These are phyloP conservation scores for Cylindrotheca fusiformis DNA, from an alignment of 108 stramenopile species.

Conservation along the genomic window DNA sequence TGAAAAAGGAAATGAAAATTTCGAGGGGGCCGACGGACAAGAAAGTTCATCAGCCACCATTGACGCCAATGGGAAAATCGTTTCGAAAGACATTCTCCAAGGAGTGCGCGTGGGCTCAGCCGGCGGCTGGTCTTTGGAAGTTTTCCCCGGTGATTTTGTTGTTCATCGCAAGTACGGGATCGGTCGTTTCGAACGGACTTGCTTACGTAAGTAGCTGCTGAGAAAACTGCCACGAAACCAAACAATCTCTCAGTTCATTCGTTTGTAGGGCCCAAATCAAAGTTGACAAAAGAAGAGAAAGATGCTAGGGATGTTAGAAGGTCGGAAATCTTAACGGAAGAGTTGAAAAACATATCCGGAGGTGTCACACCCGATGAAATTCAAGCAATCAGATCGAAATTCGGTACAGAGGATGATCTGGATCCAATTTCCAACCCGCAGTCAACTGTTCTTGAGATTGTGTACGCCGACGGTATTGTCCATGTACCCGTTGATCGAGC, in stretches of 20 bases:
- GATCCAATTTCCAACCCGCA: conserved; percentile 81
- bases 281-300: conserved; percentile 54
- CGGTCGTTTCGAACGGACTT: conserved; percentile 71
- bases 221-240: too few relatives aligned
- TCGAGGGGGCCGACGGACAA: conserved; percentile 10
- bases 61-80: conserved; percentile 49
- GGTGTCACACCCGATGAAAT: conserved; percentile 45
- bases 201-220: conserved; percentile 15
- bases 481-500: conserved; percentile 86
- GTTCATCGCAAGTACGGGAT: conserved; percentile 86
- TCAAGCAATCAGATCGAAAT: conserved; percentile 46
- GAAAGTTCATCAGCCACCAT: conserved; percentile 17
- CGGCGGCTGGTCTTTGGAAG: conserved; percentile 78
- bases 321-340: conserved; percentile 52
- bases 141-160: conserved; percentile 84
- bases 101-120: conserved; percentile 75
- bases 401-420: conserved; percentile 67
- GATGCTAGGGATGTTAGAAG: conserved; percentile 47
- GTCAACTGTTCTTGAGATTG: conserved; percentile 66
- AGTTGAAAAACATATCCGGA: conserved; percentile 32
- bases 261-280: conserved; percentile 44
- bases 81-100: conserved; percentile 47
- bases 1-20: conserved; percentile 8
- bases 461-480: conserved; percentile 68
- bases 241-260: too few relatives aligned